Percentiles rank a stretch among this genome's conserved stretches.
phyloP scores from a whole-genome alignment of 1,139 yeast genomes.

The Blastobotrys apis region DNA sequence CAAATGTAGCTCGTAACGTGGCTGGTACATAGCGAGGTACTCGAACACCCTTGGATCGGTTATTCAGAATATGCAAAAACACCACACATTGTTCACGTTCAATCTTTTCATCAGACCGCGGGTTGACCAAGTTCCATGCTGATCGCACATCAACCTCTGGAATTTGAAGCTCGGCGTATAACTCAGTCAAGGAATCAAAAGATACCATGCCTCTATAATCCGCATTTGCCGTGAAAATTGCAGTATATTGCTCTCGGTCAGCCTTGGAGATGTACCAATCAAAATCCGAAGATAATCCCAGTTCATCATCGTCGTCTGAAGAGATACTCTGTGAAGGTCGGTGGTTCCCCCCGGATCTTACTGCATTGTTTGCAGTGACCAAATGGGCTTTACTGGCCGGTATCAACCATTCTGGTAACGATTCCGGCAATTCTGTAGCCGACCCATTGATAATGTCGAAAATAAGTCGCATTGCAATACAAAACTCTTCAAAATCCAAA shows the following conservation, averaged over 20 bases:
- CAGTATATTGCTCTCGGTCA: constrained; percentile 73
- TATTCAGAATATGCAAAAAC: constrained; percentile 84
- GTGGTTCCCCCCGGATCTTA: constrained; percentile 27
- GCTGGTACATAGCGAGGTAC: constrained; percentile 96
- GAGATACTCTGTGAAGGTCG: background rate
- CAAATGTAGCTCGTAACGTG: constrained; percentile 83
- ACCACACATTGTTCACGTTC: constrained; percentile 92
- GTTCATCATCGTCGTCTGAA: constrained; percentile 45
- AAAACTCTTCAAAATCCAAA: constrained; percentile 94
- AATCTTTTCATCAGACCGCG: constrained; percentile 77
- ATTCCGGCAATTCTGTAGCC: constrained; percentile 55
- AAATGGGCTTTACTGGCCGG: constrained; percentile 86
- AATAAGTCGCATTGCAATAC: constrained; percentile 92
- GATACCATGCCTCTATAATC: constrained; percentile 81
- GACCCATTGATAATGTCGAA: constrained; percentile 86
- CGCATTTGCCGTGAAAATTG: constrained; percentile 67
- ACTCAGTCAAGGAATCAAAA: constrained; percentile 63
- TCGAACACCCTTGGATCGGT: constrained; percentile 80
- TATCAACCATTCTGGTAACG: constrained; percentile 84
- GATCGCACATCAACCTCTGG: constrained; percentile 84
- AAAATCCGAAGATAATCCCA: constrained; percentile 60
- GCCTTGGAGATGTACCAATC: constrained; percentile 96
- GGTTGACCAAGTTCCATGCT: constrained; percentile 95
- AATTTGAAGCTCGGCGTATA: constrained; percentile 66
- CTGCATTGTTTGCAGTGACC: constrained; percentile 73